phyloP scores from a whole-genome alignment of 2,329 filamentous ascomycete genomes.

The Penicillium sp. region DNA sequence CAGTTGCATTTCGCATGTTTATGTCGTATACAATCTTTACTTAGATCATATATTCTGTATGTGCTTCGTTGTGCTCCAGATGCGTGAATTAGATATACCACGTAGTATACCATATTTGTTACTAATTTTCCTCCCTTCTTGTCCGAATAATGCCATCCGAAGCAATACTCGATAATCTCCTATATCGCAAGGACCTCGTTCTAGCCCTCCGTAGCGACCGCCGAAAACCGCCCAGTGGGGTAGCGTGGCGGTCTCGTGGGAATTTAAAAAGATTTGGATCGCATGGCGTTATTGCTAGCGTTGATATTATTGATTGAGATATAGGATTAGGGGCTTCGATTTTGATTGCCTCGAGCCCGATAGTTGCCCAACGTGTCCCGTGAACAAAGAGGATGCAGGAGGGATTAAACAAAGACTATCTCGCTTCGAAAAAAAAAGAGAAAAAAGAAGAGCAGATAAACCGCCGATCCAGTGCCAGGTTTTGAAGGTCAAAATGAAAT shows the following conservation, averaged over 20 bases:
- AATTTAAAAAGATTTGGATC: not conserved
- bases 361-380: constrained; percentile 1
- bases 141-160: not conserved
- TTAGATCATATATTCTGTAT: no score
- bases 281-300: constrained; percentile 5
- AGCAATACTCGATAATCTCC: not conserved
- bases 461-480: constrained; percentile 7
- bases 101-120: no score
- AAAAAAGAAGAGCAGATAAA: not conserved
- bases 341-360: not conserved
- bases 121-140: no score
- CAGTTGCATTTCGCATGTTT: constrained; percentile 3
- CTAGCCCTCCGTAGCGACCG: constrained; percentile 6
- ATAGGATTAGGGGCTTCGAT: not conserved
- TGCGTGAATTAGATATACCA: no score
- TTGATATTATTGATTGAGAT: not conserved
- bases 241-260: constrained; percentile 6
- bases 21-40: no score
- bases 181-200: constrained; percentile 7
- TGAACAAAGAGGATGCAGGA: not conserved
- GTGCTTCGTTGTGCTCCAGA: no score
- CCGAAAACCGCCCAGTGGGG: constrained; percentile 12
- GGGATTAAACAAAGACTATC: not conserved
- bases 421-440: not conserved
- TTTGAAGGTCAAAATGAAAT: not conserved